Conservation (phyloP, 2,329 filamentous ascomycete species). For the Colletotrichum sp. region DNA sequence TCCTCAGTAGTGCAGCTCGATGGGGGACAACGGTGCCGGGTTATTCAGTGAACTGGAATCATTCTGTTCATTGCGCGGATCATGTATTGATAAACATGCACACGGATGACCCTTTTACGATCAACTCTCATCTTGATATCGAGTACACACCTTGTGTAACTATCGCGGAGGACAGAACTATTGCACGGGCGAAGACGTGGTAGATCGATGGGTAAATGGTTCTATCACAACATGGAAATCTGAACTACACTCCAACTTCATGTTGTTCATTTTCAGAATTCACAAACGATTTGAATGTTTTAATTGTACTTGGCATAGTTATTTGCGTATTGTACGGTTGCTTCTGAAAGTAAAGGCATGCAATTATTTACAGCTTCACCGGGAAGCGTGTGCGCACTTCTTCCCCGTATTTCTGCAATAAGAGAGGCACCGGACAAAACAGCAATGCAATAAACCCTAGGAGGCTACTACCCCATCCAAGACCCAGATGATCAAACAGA, state of each 20-base stretch:
- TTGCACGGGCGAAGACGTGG: neutral
- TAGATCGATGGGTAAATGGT: neutral
- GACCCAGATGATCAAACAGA: neutral
- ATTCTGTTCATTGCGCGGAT: neutral
- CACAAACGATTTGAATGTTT: neutral
- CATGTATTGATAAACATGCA: neutral
- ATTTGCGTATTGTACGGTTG: neutral
- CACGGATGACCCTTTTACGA: neutral
- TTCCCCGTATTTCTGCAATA: neutral
- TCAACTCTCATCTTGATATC: neutral
- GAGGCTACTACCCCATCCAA: neutral
- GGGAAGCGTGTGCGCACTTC: neutral
- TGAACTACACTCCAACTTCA: neutral
- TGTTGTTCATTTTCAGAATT: neutral
- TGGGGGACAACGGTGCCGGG: neutral
- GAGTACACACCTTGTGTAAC: neutral
- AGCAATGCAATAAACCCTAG: neutral
- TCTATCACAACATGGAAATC: neutral
- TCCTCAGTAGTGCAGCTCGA: neutral
- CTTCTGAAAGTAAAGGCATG: neutral
- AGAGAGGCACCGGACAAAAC: neutral
- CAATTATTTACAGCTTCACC: neutral
- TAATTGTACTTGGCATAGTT: neutral
- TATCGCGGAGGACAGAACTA: neutral
- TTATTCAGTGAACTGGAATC: neutral